Conservation (phyloP, 495 filamentous ascomycete species). For the Penicillium paxilli region DNA sequence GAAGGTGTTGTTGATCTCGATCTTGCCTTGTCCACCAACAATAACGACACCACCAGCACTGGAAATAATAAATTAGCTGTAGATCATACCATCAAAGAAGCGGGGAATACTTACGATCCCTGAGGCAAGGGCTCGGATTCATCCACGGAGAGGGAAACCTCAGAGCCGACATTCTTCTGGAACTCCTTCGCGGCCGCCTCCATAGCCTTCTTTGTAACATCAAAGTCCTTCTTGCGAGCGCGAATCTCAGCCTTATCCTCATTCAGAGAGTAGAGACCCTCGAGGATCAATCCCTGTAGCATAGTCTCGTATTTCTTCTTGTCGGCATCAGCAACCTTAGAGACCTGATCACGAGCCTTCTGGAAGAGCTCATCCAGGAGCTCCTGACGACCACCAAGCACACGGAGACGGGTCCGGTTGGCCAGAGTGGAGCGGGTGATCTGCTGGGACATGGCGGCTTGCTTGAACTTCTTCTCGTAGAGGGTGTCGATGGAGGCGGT, state of each 20-base stretch:
- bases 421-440: constrained; percentile 90
- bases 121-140: constrained; percentile 79
- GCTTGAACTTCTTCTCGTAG: constrained; percentile 98
- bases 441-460: constrained; percentile 94
- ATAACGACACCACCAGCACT: constrained; percentile 85
- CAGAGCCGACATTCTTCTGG: constrained; percentile 65
- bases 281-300: constrained; percentile 78
- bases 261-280: constrained; percentile 84
- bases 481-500: constrained; percentile 84
- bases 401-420: constrained; percentile 90
- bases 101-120: constrained; percentile 67
- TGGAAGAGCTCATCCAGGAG: constrained; percentile 92
- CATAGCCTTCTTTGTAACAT: constrained; percentile 70
- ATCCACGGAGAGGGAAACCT: constrained; percentile 69
- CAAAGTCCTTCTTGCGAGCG: constrained; percentile 77
- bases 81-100: background rate
- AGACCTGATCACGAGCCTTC: constrained; percentile 65
- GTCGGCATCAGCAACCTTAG: constrained; percentile 61
- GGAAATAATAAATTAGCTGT: background rate
- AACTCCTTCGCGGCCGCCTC: constrained; percentile 75
- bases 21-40: constrained; percentile 83
- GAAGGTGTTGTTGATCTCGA: constrained; percentile 97
- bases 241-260: constrained; percentile 74
- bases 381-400: constrained; percentile 83
- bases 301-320: constrained; percentile 69